Conservation (phyloP, 202 grass and related monocot species). For the Cymbopogon flexuosus region DNA sequence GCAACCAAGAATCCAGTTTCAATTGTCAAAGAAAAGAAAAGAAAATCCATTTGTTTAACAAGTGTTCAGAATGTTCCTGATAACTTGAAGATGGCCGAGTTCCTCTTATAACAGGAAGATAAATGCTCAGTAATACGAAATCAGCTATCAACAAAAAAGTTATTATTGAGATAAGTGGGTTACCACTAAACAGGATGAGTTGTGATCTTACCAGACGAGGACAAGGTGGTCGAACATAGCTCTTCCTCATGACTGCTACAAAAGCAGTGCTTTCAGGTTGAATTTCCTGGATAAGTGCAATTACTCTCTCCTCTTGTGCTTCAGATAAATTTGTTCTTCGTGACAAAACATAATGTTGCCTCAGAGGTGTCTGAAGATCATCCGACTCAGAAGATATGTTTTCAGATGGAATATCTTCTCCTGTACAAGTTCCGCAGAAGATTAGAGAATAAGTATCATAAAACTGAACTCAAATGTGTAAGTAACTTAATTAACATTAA, state of each 20-base stretch:
- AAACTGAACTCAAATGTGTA: background rate
- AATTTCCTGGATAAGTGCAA: slow-evolving; percentile 9
- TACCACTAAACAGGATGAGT: background rate
- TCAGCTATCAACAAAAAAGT: background rate
- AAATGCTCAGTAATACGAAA: background rate
- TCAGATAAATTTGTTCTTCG: background rate
- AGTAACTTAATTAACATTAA: background rate
- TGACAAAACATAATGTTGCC: slow-evolving; percentile 10
- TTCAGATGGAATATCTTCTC: slow-evolving; percentile 7
- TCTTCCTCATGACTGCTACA: slow-evolving; percentile 23
- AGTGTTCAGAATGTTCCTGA: background rate
- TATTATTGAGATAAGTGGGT: background rate
- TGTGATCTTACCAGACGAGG: slow-evolving; percentile 25
- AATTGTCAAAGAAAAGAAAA: background rate
- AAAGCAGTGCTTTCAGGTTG: slow-evolving; percentile 25
- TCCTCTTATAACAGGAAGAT: background rate
- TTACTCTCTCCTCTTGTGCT: slow-evolving; percentile 19
- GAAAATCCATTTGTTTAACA: background rate
- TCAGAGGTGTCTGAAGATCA: slow-evolving; percentile 7
- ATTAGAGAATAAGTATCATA: background rate
- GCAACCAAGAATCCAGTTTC: background rate
- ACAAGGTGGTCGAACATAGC: background rate
- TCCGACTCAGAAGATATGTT: background rate
- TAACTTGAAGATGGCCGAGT: background rate
- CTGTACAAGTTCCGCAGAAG: slow-evolving; percentile 10